These are phyloP conservation scores for Wallacemonas collosoma DNA, from an alignment of 208 protist species.

Conservation along the genomic window DNA sequence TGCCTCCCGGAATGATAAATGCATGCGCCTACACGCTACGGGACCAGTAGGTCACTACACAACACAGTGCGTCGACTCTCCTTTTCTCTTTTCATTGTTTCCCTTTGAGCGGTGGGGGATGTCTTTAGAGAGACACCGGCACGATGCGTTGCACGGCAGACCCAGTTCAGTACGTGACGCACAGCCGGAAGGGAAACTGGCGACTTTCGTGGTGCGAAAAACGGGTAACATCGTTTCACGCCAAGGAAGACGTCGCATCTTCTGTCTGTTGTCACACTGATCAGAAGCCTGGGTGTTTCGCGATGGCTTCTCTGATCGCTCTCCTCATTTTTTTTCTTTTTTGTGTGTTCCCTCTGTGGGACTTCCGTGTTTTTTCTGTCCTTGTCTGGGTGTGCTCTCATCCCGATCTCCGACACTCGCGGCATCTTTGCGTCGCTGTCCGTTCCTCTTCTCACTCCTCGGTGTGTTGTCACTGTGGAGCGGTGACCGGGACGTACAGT, in stretches of 20 bases:
- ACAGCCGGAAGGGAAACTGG: too few relatives aligned
- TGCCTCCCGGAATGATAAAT: too few relatives aligned
- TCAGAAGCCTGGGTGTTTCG: too few relatives aligned
- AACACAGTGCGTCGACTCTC: too few relatives aligned
- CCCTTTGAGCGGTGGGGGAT: too few relatives aligned
- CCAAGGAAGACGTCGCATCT: not conserved
- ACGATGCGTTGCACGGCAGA: not conserved
- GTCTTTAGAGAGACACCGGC: not conserved
- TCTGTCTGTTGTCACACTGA: not conserved
- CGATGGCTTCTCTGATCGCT: conserved; percentile 9
- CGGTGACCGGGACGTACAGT: too few relatives aligned
- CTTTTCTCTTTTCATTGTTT: too few relatives aligned
- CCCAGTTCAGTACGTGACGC: not conserved
- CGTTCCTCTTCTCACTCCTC: conserved; percentile 14
- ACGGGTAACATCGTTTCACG: conserved; percentile 18
- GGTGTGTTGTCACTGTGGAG: too few relatives aligned
- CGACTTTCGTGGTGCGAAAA: not conserved
- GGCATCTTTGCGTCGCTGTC: too few relatives aligned
- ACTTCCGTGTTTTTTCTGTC: conserved; percentile 10
- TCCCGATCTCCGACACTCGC: too few relatives aligned
- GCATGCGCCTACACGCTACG: too few relatives aligned
- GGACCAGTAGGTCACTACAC: too few relatives aligned
- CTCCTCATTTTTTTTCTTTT: conserved; percentile 9
- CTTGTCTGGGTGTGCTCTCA: not conserved
- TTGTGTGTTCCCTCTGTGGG: not conserved